phyloP scores from a whole-genome alignment of 1,284 basidiomycete genomes.

The Trichosporon sp. region DNA sequence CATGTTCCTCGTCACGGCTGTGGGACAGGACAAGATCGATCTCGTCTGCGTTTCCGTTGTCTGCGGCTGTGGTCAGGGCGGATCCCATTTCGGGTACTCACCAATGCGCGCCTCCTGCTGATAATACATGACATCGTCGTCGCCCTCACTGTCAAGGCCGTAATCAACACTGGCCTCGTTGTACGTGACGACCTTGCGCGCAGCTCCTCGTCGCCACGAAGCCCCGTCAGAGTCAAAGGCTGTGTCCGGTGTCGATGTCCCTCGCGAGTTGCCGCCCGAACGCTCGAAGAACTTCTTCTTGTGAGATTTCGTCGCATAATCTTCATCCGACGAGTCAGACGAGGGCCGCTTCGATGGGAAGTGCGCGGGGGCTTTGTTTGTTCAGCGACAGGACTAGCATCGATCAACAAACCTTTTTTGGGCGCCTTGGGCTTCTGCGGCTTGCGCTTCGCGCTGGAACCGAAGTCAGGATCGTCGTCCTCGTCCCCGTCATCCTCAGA shows the following conservation, averaged over 20 bases:
- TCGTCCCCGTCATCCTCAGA: conserved; percentile 30
- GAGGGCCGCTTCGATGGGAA: conserved; percentile 25
- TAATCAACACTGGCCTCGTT: conserved; percentile 51
- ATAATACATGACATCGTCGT: conserved; percentile 60
- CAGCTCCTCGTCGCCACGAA: conserved; percentile 73
- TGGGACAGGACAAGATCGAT: conserved; percentile 83
- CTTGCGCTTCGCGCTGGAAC: conserved; percentile 33
- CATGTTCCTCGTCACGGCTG: conserved; percentile 70
- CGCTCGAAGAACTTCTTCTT: conserved; percentile 67
- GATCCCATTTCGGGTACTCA: conserved; percentile 12
- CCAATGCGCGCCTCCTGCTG: conserved; percentile 55
- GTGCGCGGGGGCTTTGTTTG: conserved; percentile 1
- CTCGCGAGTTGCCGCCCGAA: conserved; percentile 42
- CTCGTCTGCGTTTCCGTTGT: conserved; percentile 57
- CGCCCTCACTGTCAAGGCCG: conserved; percentile 66
- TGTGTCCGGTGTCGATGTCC: conserved; percentile 34
- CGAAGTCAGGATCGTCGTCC: conserved; percentile 38
- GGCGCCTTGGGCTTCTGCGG: conserved; percentile 20
- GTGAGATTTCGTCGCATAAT: conserved; percentile 77
- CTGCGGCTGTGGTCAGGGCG: conserved; percentile 3
- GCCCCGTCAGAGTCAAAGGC: conserved; percentile 51
- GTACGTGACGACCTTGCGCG: conserved; percentile 77
- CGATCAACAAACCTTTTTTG: conserved; percentile 17
- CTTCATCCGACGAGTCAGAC: conserved; percentile 64
- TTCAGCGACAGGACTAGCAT: no score